Conservation (phyloP, 208 protist species). For the Trypanosoma melophagium region DNA sequence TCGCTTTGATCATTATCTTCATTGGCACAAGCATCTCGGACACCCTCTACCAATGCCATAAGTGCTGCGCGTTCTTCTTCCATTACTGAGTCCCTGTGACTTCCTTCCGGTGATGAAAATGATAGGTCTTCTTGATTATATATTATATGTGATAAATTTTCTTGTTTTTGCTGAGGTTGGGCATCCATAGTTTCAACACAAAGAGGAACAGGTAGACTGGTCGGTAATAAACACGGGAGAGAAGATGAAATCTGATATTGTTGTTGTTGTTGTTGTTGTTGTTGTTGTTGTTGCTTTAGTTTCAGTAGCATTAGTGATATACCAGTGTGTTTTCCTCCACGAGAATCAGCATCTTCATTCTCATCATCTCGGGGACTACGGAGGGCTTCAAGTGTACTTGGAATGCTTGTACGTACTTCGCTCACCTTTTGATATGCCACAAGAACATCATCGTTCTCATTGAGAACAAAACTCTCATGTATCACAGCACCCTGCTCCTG, state of each 20-base stretch:
- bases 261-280: not conserved
- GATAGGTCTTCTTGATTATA: not conserved
- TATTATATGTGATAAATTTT: not conserved
- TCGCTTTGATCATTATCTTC: slow-evolving; percentile 5
- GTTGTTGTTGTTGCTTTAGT: slow-evolving; percentile 36
- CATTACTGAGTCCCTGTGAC: not conserved
- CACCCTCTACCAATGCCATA: not conserved
- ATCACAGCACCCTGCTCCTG: not conserved
- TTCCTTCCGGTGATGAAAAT: not conserved
- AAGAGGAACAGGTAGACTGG: slow-evolving; percentile 1
- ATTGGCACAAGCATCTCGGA: not conserved
- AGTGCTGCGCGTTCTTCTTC: slow-evolving; percentile 5
- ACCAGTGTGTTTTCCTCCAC: not conserved
- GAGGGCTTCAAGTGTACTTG: slow-evolving; percentile 76
- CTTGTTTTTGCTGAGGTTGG: not conserved
- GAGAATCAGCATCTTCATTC: not conserved
- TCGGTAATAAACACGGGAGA: not conserved
- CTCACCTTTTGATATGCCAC: slow-evolving; percentile 22
- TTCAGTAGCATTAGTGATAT: slow-evolving; percentile 64
- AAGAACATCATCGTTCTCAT: slow-evolving; percentile 14
- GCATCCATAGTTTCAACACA: not conserved
- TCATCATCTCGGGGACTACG: slow-evolving; percentile 41
- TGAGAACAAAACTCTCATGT: slow-evolving; percentile 4
- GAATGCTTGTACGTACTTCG: slow-evolving; percentile 8
- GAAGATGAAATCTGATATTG: not conserved